Base-by-base conservation (phyloP, 495 filamentous ascomycete species). In the Trichoderma parareesei region DNA sequence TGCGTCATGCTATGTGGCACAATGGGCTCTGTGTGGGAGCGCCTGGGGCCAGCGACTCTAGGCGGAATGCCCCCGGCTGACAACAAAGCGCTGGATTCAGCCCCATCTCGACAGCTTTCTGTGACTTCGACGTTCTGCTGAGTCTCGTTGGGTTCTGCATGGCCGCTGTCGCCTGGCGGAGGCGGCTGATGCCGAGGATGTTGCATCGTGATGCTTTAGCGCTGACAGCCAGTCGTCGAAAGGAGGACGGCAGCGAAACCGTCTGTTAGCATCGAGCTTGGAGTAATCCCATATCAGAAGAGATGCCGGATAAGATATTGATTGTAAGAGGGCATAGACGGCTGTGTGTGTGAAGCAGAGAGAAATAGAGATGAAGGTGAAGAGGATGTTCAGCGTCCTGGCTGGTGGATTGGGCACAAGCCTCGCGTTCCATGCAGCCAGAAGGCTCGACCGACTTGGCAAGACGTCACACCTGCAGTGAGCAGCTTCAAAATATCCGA, bases 101-200 rank as follows among this genome's bases (percentile, higher is more conserved):
- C 4, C 27, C 53, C 53, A 57, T 57, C 53, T 9, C 27, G 53
- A 57, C 11, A 20, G 13, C 4, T 37, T 14, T 14, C 27, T 9
- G 35, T 8, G 1, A 7, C 46, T 20, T 6, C 16, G n/a, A 6
- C 20, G 16, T 7, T 27, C 84, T 78, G 38, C 87, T 81, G 16
- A 85, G 82, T 67, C 83, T 77, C 64, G 62, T 1, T 27, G 27
- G 27, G 0, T 27, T 67, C 66, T 33, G 53, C 33, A 27, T 57
- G 53, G 53, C 53, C 14, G 53, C 37, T 20, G 9, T 57, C 53
- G 53, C 5, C 53, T 10, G 20, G 53, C 7, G 5, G 53, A 57
- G 13, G 53, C 33, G 53, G 53, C 53, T 37, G 27, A 10, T 35
- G 27, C 53, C 53, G 27, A 57, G 20, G 20, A 49, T 18, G 46